phyloP scores from a whole-genome alignment of 495 filamentous ascomycete species.

The Xylaria longipes region DNA sequence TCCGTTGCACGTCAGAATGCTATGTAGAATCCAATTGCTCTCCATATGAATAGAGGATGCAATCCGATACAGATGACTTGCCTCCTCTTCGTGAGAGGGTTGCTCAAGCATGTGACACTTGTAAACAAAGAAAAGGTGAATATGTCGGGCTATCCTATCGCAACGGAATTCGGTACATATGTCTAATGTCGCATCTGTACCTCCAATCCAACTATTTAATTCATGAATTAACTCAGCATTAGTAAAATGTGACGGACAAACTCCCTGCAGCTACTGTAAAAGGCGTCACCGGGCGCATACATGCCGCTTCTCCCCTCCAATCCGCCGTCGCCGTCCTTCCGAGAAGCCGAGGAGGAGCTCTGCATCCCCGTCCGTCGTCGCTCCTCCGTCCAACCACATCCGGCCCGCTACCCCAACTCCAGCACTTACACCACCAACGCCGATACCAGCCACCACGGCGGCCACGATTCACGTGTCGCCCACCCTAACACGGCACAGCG shows the following conservation, averaged over 20 bases:
- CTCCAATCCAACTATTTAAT: neutral
- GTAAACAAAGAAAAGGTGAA: slow-evolving; percentile 49
- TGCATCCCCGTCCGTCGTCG: neutral
- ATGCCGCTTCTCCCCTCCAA: slow-evolving; percentile 12
- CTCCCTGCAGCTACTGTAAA: slow-evolving; percentile 20
- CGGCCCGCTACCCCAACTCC: slow-evolving; percentile 18
- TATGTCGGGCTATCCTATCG: neutral
- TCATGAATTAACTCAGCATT: neutral
- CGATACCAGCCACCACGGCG: neutral
- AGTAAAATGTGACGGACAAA: slow-evolving; percentile 22
- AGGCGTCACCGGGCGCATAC: slow-evolving; percentile 12
- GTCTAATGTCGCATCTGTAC: neutral
- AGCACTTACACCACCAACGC: slow-evolving; percentile 12
- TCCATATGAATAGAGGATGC: neutral
- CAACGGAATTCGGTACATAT: neutral
- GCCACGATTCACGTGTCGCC: slow-evolving; percentile 13
- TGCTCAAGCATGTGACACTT: slow-evolving; percentile 53
- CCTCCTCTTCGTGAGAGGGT: slow-evolving; percentile 41
- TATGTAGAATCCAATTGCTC: neutral
- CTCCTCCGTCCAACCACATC: slow-evolving; percentile 5
- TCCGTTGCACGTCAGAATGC: neutral
- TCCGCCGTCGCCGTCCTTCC: slow-evolving; percentile 14
- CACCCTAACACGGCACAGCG: slow-evolving; percentile 25
- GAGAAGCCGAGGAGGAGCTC: slow-evolving; percentile 11
- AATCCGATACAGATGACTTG: slow-evolving; percentile 20